Base-by-base conservation (phyloP, 495 filamentous ascomycete species). In the Neurospora sp. region DNA sequence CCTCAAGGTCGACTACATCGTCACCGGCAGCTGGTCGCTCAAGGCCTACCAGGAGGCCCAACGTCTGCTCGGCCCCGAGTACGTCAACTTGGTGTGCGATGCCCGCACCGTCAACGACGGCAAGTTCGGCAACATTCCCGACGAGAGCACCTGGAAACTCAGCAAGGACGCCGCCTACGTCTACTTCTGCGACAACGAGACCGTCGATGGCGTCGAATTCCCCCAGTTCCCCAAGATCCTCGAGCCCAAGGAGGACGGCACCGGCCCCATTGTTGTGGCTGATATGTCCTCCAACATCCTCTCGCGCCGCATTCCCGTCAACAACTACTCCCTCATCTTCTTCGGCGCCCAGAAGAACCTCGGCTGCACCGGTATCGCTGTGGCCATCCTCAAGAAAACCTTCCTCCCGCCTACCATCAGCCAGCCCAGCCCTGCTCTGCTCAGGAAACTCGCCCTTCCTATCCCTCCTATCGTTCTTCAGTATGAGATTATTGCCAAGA, bases 131-230 rank as follows among this genome's bases (percentile, higher is more conserved):
- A 88, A 82, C 73, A 97, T 98, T 59, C 91, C 95, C 0, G 83
- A 88, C 11, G 90, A 94, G 81, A 85, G 86, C 70, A 86, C 85
- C 14, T 98, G 94, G 95, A 90, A 85, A 12, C 85, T 96, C 73
- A 93, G 89, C 70, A 86, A 88, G 31, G 86, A 88, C 37, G 87
- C 91, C n/a, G 92, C 94, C 1, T 86, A 94, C 78, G 90, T 94
- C 7, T 98, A 98, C 82, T 93, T 89, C 77, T 98, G 95, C 82
- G 93, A 96, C 81, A 98, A 98, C 75, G 95, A 98, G 85, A 95
- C 93, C 1, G 92, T 95, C 7, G 94, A 97, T 81, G 95, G 96
- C 69, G 93, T 98, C n/a, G 95, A 98, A 79, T 97, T 94, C 77
- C 93, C 91, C 16, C 78, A 74, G 4, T 94, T 96, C 77, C 94